Percentiles rank a stretch among this genome's conserved stretches.
phyloP scores from a whole-genome alignment of 1,284 basidiomycete genomes.

The Malassezia dermatis region DNA sequence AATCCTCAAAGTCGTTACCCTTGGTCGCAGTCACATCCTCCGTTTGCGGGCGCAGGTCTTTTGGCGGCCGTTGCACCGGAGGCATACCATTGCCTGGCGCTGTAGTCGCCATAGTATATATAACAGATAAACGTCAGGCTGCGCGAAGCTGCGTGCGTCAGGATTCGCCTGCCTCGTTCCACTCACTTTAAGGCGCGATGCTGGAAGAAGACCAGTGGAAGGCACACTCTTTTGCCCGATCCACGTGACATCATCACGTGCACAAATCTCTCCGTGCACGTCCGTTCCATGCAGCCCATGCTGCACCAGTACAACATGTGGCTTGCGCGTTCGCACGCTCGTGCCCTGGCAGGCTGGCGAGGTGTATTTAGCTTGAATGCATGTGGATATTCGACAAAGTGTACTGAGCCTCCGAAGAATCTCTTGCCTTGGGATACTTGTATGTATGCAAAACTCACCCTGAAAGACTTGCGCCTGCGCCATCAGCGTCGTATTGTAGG shows the following conservation, averaged over 20 bases:
- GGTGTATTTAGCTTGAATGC: background rate
- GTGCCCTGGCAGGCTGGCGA: background rate
- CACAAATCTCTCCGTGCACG: background rate
- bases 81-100: slow-evolving; percentile 16
- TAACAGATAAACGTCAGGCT: background rate
- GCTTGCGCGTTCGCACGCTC: background rate
- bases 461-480: slow-evolving; percentile 29
- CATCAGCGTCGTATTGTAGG: slow-evolving; percentile 32
- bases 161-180: background rate
- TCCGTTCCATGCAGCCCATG: background rate
- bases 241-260: background rate
- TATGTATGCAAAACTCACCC: slow-evolving; percentile 7
- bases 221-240: background rate
- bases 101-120: slow-evolving; percentile 3
- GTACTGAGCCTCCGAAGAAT: background rate
- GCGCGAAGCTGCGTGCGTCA: background rate
- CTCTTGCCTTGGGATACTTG: slow-evolving; percentile 14
- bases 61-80: slow-evolving; percentile 14
- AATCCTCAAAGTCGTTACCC: slow-evolving; percentile 48
- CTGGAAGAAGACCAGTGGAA: background rate
- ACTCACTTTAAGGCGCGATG: background rate
- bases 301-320: background rate
- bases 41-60: slow-evolving; percentile 45
- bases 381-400: background rate
- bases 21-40: slow-evolving; percentile 46